Evolutionary conservation across 2,329 filamentous ascomycete species (phyloP), one percentile per base, ranked within the genome.

Genomic region (Xylariales sp.): DNA sequence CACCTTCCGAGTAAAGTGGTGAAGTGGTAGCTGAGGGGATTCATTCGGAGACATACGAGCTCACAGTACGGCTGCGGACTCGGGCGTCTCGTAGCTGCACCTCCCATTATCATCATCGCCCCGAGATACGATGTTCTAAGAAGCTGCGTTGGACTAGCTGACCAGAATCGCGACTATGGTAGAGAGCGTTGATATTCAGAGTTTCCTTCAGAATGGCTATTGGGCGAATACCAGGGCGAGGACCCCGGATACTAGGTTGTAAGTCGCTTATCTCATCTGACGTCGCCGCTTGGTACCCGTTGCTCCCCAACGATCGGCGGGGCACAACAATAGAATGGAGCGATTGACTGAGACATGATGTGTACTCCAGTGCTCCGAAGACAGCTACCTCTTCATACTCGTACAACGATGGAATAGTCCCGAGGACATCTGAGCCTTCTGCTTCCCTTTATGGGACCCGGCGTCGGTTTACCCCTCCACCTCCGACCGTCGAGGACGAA

Each of bases 401-500:
- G 21, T 51, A 53, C 40, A 43, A 51, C 22, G 45, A 55, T 44
- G 46, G 44, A 14, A 34, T 46, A 11, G 42, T 49, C 34, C 50
- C 53, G 31, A 52, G 55, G 31, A 14, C 51, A 18, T 48, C 46
- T 6, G 14, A 40, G 15, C 29, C 29, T 8, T 38, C 25, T 18
- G 11, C 14, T 27, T 46, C 32, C 42, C 46, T 53, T 48, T 31
- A 49, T 51, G 44, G 50, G 54, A 20, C 38, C 34, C 45, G 43
- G 12, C 45, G 55, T 31, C 60, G 48, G 41, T 53, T 68, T 56
- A 80, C 83, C 5, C 84, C 83, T 2, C 69, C 70, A 12, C 24
- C 33, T 14, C 82, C 84, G 4, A 80, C 62, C 25, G 82, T 84
- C 35, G 85, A 90, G 58, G 84, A 89, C 56, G 85, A 88, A 58